Evolutionary conservation across 768 basidiomycete species (phyloP).

Genomic region (Cantharellus cinnabarinus): DNA sequence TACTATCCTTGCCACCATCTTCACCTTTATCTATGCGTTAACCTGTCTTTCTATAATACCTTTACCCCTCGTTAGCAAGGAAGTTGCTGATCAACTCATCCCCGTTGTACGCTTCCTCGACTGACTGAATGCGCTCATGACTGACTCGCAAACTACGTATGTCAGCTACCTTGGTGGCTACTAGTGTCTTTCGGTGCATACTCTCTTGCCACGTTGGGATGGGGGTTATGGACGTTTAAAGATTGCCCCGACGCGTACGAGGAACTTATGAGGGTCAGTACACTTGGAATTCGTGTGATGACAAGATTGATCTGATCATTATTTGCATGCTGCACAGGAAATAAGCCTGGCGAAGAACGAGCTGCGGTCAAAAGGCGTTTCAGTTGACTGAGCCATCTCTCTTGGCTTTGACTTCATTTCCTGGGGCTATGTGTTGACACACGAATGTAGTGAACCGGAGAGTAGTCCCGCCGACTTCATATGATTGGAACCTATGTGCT

Average conservation of each 20-base stretch:
- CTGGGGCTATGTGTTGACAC: not conserved
- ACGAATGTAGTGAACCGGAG: not conserved
- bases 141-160: not conserved
- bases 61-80: constrained; percentile 3
- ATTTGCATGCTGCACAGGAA: constrained; percentile 3
- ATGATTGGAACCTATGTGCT: not conserved
- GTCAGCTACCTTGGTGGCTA: constrained; percentile 8
- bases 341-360: constrained; percentile 8
- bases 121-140: not conserved
- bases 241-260: constrained; percentile 9
- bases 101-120: constrained; percentile 4
- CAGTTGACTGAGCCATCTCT: constrained; percentile 4
- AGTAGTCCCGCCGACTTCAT: not conserved
- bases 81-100: constrained; percentile 2
- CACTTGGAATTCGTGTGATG: not conserved
- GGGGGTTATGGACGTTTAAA: constrained; percentile 7
- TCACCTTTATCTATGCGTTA: constrained; percentile 4
- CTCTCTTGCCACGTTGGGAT: constrained; percentile 7
- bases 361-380: constrained; percentile 5
- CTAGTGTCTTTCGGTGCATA: constrained; percentile 8
- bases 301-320: not conserved
- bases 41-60: constrained; percentile 6
- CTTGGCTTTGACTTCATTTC: not conserved
- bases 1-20: not conserved
- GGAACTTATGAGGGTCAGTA: constrained; percentile 7